Conservation (phyloP, 164 flowering plant species). For the Stephania yunnanensis region DNA sequence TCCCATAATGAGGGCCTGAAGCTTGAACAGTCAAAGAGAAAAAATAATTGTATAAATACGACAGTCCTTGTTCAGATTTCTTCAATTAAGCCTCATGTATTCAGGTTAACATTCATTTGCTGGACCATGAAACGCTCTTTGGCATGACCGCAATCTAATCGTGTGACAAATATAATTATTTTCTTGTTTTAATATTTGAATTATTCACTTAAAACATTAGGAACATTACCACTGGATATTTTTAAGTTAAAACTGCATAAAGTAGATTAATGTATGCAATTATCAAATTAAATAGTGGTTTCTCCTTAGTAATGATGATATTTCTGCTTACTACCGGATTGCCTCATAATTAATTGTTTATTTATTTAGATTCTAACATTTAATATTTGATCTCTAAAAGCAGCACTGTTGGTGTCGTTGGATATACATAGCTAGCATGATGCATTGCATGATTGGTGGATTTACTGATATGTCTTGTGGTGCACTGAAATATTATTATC, state of each 20-base stretch:
- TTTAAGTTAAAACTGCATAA: not conserved
- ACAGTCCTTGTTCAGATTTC: not conserved
- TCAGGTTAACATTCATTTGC: not conserved
- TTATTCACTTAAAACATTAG: not conserved
- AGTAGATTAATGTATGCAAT: not conserved
- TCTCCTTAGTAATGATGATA: not conserved
- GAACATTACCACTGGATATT: not conserved
- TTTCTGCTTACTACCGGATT: not conserved
- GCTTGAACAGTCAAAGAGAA: not conserved
- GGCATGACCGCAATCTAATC: not conserved
- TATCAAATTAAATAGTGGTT: not conserved
- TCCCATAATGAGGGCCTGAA: not conserved
- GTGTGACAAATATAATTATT: not conserved
- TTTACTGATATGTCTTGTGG: not conserved
- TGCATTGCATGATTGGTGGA: not conserved
- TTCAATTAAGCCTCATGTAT: not conserved
- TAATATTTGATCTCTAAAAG: not conserved
- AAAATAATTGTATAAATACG: not conserved
- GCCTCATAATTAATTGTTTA: not conserved
- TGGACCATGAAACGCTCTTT: not conserved
- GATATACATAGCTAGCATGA: not conserved
- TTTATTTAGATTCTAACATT: not conserved
- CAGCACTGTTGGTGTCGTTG: not conserved
- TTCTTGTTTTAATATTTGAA: not conserved
- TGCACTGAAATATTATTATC: conserved; percentile 6